Evolutionary conservation across 495 filamentous ascomycete species (phyloP).

Genomic region (Annulohypoxylon bovei): DNA sequence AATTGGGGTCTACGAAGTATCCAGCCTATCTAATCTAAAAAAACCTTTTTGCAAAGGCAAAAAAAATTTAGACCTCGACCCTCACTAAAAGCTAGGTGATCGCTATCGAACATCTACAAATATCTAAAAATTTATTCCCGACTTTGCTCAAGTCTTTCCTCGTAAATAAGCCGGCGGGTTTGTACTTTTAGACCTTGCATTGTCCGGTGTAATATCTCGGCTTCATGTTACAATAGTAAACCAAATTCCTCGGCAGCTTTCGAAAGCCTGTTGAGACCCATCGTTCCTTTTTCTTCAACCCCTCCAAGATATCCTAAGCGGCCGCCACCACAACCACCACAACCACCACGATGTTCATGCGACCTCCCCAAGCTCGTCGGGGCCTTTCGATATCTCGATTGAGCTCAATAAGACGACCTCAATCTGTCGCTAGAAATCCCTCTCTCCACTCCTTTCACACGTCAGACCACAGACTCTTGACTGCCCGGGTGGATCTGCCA

Average conservation of each 20-base stretch:
- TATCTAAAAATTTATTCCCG: background rate
- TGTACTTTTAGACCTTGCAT: constrained; percentile 6
- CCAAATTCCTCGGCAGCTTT: constrained; percentile 26
- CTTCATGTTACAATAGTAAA: constrained; percentile 38
- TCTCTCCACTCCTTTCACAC: constrained; percentile 14
- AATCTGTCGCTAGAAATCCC: constrained; percentile 25
- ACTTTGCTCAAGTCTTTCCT: constrained; percentile 14
- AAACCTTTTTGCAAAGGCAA: constrained; percentile 16
- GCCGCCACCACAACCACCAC: no score
- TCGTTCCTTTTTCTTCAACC: background rate
- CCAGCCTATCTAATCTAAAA: constrained; percentile 20
- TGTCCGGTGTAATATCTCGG: background rate
- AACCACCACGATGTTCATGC: constrained; percentile 40
- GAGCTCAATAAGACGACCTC: constrained; percentile 26
- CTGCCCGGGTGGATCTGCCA: constrained; percentile 38
- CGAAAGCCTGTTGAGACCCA: constrained; percentile 36
- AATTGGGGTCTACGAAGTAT: background rate
- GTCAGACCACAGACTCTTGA: constrained; percentile 24
- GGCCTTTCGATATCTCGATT: constrained; percentile 34
- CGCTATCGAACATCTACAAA: constrained; percentile 14
- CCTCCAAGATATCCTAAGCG: constrained; percentile 16
- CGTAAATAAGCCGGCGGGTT: constrained; percentile 11
- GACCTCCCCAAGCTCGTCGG: constrained; percentile 31
- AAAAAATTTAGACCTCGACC: constrained; percentile 33
- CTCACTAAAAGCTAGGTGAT: constrained; percentile 16